Conservation (phyloP, 176 grass and related monocot genomes). For the Secale cereale region DNA sequence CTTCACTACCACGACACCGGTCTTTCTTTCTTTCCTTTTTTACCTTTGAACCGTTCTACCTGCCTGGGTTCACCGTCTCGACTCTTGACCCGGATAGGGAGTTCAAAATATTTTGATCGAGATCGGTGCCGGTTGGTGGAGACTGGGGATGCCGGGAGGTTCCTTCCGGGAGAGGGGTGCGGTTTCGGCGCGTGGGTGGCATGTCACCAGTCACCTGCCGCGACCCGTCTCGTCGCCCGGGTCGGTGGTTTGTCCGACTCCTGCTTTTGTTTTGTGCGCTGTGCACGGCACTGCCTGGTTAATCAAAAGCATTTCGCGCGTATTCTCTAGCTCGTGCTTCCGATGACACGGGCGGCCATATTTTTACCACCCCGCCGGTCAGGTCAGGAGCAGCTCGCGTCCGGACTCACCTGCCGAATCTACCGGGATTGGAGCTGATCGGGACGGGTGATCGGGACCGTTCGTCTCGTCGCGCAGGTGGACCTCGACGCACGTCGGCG, state of each 20-base stretch:
- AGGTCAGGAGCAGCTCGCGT: neutral
- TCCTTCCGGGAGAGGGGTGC: constrained; percentile 11
- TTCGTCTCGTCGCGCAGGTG: neutral
- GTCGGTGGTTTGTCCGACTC: constrained; percentile 22
- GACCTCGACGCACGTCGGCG: neutral
- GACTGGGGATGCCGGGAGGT: neutral
- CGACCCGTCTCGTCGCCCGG: neutral
- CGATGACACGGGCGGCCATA: neutral
- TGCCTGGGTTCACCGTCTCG: too few species aligned
- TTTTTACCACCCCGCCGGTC: constrained; percentile 4
- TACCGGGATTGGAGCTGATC: constrained; percentile 18
- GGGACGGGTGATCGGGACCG: neutral
- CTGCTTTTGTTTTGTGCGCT: constrained; percentile 6
- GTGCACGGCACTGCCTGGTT: constrained; percentile 8
- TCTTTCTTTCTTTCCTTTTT: neutral
- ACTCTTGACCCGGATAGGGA: neutral
- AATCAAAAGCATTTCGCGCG: neutral
- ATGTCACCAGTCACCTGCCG: neutral
- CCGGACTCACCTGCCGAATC: constrained; percentile 8
- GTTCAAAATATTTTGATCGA: neutral
- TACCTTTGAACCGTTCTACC: neutral
- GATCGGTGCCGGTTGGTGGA: constrained; percentile 11
- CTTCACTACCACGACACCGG: neutral
- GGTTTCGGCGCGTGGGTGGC: constrained; percentile 25
- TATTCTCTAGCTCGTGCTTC: neutral